These are phyloP conservation scores for Theobroma grandiflorum DNA, from an alignment of 441 rosid species.

Conservation along the genomic window DNA sequence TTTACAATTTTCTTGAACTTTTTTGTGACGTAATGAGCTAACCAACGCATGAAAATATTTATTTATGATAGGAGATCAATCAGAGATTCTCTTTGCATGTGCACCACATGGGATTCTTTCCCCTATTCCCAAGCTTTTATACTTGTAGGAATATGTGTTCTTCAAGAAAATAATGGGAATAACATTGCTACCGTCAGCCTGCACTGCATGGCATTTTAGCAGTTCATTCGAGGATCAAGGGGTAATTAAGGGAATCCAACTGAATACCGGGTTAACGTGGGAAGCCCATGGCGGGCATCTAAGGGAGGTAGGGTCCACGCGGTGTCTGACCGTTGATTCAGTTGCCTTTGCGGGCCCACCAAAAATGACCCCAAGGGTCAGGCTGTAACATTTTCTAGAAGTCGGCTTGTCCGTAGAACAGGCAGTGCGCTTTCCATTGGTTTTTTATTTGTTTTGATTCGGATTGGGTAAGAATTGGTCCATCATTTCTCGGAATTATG, in stretches of 20 bases:
- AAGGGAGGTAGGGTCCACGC: not conserved
- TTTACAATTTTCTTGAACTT: no score
- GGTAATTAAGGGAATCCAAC: not conserved
- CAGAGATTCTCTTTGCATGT: not conserved
- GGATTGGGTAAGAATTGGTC: no score
- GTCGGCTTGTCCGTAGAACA: not conserved
- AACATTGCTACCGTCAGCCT: not conserved
- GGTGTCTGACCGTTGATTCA: not conserved
- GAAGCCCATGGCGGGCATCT: not conserved
- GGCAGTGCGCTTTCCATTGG: not conserved
- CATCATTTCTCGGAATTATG: no score
- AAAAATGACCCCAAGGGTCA: not conserved
- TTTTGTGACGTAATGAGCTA: no score
- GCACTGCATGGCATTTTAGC: not conserved
- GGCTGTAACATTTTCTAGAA: not conserved
- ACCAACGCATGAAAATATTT: no score
- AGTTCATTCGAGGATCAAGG: not conserved
- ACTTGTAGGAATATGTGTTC: not conserved
- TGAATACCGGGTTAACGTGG: not conserved
- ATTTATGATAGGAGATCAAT: no score
- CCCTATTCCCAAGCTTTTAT: not conserved
- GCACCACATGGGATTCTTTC: constrained; percentile 5
- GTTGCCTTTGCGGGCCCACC: not conserved
- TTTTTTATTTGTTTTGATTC: not conserved
- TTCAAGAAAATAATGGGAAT: not conserved